phyloP scores from a whole-genome alignment of 768 basidiomycete genomes.

The Suillus spraguei region DNA sequence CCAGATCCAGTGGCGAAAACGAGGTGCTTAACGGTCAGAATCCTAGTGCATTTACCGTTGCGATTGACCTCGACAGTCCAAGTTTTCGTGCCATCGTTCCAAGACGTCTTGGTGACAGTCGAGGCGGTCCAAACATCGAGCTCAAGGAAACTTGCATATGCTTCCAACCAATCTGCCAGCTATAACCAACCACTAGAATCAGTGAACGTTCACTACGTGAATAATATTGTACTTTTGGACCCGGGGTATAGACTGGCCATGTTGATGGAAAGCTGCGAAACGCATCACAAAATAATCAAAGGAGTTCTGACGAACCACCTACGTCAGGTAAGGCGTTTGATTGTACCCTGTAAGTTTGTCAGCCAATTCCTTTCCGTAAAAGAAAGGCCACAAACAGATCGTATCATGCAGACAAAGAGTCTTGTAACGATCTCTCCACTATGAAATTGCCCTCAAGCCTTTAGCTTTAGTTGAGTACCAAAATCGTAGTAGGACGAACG shows the following conservation, averaged over 20 bases:
- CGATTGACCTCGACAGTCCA: constrained; percentile 50
- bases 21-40: constrained; percentile 49
- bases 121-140: constrained; percentile 65
- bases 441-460: constrained; percentile 6
- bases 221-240: constrained; percentile 41
- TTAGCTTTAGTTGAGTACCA: neutral
- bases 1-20: constrained; percentile 59
- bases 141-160: constrained; percentile 59
- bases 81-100: constrained; percentile 38
- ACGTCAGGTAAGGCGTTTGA: constrained; percentile 59
- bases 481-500: constrained; percentile 15
- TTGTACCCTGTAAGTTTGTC: constrained; percentile 41
- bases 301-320: constrained; percentile 18
- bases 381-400: constrained; percentile 38
- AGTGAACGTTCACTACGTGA: neutral
- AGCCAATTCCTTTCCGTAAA: constrained; percentile 3
- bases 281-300: neutral
- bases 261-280: constrained; percentile 51
- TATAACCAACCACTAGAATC: constrained; percentile 18
- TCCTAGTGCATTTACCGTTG: constrained; percentile 33
- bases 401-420: constrained; percentile 54
- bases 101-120: constrained; percentile 38
- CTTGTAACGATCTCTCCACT: constrained; percentile 45
- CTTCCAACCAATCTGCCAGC: constrained; percentile 71
- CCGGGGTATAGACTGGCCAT: constrained; percentile 58